Evolutionary conservation across 805 yeast species (phyloP).

Genomic region (Brettanomyces sp.): DNA sequence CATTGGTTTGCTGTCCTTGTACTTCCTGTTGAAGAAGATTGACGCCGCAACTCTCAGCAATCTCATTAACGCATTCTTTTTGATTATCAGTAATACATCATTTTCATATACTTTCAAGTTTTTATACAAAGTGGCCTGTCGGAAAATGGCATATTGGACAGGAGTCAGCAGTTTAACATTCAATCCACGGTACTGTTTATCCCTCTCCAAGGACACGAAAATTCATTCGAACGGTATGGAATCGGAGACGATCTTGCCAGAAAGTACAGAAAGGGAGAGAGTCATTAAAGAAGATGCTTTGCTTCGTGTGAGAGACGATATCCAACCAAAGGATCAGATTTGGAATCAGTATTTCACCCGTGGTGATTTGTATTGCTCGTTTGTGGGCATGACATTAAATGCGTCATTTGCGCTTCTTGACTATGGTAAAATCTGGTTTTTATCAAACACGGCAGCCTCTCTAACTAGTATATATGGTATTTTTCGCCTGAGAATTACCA

Average conservation of each 20-base stretch:
- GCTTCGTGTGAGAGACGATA: conserved; percentile 11
- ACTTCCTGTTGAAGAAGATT: conserved; percentile 27
- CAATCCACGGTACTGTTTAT: conserved; percentile 31
- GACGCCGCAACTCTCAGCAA: conserved; percentile 23
- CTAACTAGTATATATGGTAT: conserved; percentile 37
- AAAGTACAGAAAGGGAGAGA: conserved; percentile 21
- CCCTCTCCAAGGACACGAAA: conserved; percentile 29
- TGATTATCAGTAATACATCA: conserved; percentile 26
- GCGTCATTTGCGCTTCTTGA: conserved; percentile 13
- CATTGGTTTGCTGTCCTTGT: conserved; percentile 27
- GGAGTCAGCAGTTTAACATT: conserved; percentile 19
- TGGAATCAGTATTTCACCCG: conserved; percentile 26
- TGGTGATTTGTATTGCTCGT: conserved; percentile 19
- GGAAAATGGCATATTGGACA: conserved; percentile 22
- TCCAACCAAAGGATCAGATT: conserved; percentile 23
- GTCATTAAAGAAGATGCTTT: conserved; percentile 21
- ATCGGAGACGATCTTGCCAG: conserved; percentile 22
- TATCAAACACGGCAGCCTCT: conserved; percentile 34
- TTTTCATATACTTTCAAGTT: conserved; percentile 22
- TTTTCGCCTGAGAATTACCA: conserved; percentile 27
- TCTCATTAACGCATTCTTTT: conserved; percentile 27
- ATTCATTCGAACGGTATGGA: conserved; percentile 31
- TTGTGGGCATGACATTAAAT: conserved; percentile 11
- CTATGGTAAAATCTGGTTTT: conserved; percentile 34
- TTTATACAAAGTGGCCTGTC: conserved; percentile 16